A percentile compares a stretch with the other conserved stretches of the same genome.
Conservation (phyloP, 495 filamentous ascomycete genomes). For the Clohesyomyces aquaticus region DNA sequence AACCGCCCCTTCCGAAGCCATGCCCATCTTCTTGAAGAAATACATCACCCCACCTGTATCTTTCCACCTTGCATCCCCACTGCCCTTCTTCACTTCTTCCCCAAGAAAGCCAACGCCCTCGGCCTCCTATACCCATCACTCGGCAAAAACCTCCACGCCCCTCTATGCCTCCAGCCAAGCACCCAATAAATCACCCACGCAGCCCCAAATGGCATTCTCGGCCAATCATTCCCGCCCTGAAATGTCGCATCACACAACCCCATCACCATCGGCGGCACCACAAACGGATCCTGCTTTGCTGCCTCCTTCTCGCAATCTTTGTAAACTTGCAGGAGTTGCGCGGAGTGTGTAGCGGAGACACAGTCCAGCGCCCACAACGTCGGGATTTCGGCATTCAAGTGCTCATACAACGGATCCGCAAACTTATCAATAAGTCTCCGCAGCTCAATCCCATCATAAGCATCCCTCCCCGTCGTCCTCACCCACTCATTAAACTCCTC, state of each 20-base stretch:
- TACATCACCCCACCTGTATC: too few species aligned
- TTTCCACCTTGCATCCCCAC: too few species aligned
- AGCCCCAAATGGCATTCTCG: slow-evolving; percentile 15
- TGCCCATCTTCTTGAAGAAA: too few species aligned
- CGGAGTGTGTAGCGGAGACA: neutral
- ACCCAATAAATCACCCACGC: slow-evolving; percentile 18
- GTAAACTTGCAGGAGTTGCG: slow-evolving; percentile 5
- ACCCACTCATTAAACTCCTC: slow-evolving; percentile 6
- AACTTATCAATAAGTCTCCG: slow-evolving; percentile 9
- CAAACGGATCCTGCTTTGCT: slow-evolving; percentile 12
- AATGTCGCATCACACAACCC: slow-evolving; percentile 26
- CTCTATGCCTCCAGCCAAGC: slow-evolving; percentile 13
- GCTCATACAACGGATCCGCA: slow-evolving; percentile 10
- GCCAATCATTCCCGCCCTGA: slow-evolving; percentile 31
- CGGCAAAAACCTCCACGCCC: slow-evolving; percentile 29
- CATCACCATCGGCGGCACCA: slow-evolving; percentile 26
- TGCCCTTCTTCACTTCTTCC: slow-evolving; percentile 6
- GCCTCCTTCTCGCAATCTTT: slow-evolving; percentile 8
- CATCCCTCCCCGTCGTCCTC: neutral
- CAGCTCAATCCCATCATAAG: neutral
- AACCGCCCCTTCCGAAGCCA: too few species aligned
- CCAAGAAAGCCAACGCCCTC: slow-evolving; percentile 15
- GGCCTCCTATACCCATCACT: slow-evolving; percentile 24
- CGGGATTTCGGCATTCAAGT: slow-evolving; percentile 17
- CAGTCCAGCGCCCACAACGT: slow-evolving; percentile 12